Percentiles rank a stretch among this genome's conserved stretches.
Conservation (phyloP, 257 asterid species). For the Linaria vulgaris region DNA sequence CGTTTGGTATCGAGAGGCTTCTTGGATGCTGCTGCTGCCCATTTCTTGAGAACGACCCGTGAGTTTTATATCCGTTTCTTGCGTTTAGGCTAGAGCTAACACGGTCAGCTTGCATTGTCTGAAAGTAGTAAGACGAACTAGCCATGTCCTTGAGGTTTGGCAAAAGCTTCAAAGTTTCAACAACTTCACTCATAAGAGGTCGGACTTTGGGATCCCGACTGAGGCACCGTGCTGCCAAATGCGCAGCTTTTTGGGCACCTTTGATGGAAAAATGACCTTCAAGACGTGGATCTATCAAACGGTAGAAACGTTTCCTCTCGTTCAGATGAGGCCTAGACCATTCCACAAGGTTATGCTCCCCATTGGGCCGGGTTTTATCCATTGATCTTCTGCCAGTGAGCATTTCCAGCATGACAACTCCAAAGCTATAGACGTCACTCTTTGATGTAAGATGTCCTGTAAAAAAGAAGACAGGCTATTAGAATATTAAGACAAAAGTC, state of each 20-base stretch:
- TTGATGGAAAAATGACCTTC: conserved; percentile 91
- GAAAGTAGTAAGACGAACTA: conserved; percentile 75
- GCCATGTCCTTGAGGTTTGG: conserved; percentile 97
- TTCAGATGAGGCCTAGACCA: conserved; percentile 94
- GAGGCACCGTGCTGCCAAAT: conserved; percentile 83
- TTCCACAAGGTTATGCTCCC: conserved; percentile 93
- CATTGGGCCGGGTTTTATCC: conserved; percentile 93
- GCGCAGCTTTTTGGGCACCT: conserved; percentile 96
- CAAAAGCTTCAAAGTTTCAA: conserved; percentile 77
- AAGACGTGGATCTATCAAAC: conserved; percentile 85
- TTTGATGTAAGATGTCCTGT: conserved; percentile 96
- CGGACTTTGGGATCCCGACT: conserved; percentile 82
- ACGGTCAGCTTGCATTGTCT: conserved; percentile 74
- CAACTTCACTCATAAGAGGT: conserved; percentile 91
- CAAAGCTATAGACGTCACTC: conserved; percentile 91
- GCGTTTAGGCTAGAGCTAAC: conserved; percentile 57
- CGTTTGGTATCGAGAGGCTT: conserved; percentile 71
- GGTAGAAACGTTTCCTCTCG: conserved; percentile 71
- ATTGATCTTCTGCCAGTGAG: conserved; percentile 90
- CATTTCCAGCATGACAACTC: conserved; percentile 92
- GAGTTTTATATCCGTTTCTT: conserved; percentile 44
- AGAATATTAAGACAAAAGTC: neutral
- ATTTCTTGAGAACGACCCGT: conserved; percentile 55
- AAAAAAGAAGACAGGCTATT: neutral
- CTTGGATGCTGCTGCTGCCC: conserved; percentile 65